Base-by-base conservation (phyloP, 2,329 filamentous ascomycete genomes). In the Beauveria pseudobassiana region DNA sequence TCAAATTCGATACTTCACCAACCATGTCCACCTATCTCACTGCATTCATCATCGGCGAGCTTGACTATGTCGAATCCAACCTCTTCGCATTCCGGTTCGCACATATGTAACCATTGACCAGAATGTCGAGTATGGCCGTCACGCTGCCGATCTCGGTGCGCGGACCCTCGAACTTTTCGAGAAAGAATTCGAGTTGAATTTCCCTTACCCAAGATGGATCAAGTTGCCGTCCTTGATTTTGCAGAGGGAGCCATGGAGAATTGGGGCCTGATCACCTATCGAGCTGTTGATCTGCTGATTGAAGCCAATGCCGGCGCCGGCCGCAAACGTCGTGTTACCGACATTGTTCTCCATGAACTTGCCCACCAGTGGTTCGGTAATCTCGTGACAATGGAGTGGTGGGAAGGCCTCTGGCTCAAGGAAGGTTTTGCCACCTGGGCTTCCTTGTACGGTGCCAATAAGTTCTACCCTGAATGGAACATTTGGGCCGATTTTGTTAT, bases 331-430 rank as follows among this genome's bases (percentile, higher is more conserved):
- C 87, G 93, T 43, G 90, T 98, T 60, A 93, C 93, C 58, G 93
- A 97, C 74, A 91, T 95, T 50, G 93, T 98, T 38, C 93, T 96
- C 80, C 93, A 98, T 77, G 93, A 98, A 75, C 81, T 98, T 72
- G 93, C 93, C 49, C 93, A 98, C 77, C 93, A 97, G 76, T 98
- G 93, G 93, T 97, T 97, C 71, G 93, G 93, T 65, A 97, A 98
- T 77, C 79, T 97, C 59, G 93, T 97, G 28, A 97, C 93, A 57
- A 97, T 97, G 92, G 92, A 96, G 74, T 97, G 96, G 82, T 98
- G 93, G 93, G 92, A 97, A 75, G 93, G 93, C 60, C 80, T 98
- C 10, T 98, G 93, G 93, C 84, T 98, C 58, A 98, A 98, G 74
- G 91, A 96, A 74, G 91, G 91, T 45, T 96, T 96, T 69, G 91